These are phyloP conservation scores for Xylaria hypoxylon DNA, from an alignment of 2,329 filamentous ascomycete species.

Conservation along the genomic window DNA sequence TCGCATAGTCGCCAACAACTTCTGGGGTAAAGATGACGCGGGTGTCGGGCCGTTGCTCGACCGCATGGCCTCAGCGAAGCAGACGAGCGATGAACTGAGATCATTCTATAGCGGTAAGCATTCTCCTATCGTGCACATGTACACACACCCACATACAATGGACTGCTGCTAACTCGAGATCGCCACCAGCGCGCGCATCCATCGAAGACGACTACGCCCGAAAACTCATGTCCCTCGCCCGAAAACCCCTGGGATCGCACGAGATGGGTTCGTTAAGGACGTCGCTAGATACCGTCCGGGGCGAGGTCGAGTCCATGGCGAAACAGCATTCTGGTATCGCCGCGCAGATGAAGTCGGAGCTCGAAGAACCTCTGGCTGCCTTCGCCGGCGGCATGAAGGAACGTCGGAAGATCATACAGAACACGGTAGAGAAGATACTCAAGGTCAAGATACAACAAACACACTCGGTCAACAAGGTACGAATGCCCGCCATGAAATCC, in stretches of 20 bases:
- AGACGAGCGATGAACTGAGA: constrained; percentile 92
- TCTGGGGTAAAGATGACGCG: constrained; percentile 99
- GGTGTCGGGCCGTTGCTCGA: constrained; percentile 91
- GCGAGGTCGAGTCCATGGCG: constrained; percentile 91
- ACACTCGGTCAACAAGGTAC: constrained; percentile 87
- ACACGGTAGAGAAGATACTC: constrained; percentile 90
- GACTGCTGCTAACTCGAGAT: constrained; percentile 8
- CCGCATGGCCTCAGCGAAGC: constrained; percentile 94
- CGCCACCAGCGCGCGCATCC: constrained; percentile 78
- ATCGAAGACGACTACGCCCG: constrained; percentile 97
- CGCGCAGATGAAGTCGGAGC: constrained; percentile 92
- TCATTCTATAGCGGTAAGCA: constrained; percentile 83
- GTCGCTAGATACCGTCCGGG: constrained; percentile 88
- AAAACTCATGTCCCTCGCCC: constrained; percentile 85
- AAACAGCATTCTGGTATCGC: constrained; percentile 94
- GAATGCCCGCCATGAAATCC: constrained; percentile 40
- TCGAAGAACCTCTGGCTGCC: constrained; percentile 91
- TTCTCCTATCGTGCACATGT: not conserved
- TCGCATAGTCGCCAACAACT: constrained; percentile 90
- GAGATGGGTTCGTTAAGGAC: constrained; percentile 85
- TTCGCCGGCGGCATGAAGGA: constrained; percentile 98
- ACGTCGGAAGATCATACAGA: constrained; percentile 93
- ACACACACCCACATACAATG: too few relatives aligned
- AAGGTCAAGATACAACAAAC: constrained; percentile 96
- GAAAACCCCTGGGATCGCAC: constrained; percentile 88